A percentile compares a stretch with the other conserved stretches of the same genome.
Evolutionary conservation across 163 green algal genomes (phyloP).

Genomic region (Scenedesmus sp.): DNA sequence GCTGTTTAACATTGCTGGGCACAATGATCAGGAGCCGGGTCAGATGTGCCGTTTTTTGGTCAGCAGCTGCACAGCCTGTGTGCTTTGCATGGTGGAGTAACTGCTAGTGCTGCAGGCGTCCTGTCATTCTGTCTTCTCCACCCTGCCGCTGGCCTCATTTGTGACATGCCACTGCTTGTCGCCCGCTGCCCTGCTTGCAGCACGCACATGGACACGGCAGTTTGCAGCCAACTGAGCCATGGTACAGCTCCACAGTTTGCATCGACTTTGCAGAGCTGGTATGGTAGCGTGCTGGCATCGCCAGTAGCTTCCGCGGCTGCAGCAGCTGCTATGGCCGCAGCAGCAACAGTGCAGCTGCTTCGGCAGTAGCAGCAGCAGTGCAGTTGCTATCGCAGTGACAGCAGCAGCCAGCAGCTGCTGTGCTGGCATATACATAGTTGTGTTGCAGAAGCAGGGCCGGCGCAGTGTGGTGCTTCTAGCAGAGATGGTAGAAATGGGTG

Average conservation of each 20-base stretch:
- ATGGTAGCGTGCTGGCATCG: too few species aligned
- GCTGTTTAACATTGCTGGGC: too few species aligned
- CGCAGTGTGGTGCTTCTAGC: background rate
- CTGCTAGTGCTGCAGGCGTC: background rate
- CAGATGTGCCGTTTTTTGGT: too few species aligned
- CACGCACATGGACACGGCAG: conserved; percentile 42
- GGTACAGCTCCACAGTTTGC: background rate
- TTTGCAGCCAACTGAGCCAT: conserved; percentile 33
- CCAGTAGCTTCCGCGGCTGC: too few species aligned
- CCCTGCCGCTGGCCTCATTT: background rate
- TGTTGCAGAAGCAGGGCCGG: background rate
- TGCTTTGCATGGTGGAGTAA: too few species aligned
- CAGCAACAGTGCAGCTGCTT: background rate
- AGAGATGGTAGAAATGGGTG: too few species aligned
- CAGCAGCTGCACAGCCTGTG: too few species aligned
- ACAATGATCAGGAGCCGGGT: too few species aligned
- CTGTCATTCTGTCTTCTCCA: too few species aligned
- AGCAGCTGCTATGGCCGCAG: background rate
- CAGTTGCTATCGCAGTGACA: background rate
- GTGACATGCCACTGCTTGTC: background rate
- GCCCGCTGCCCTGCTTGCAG: background rate
- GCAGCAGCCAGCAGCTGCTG: background rate
- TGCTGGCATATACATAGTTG: background rate
- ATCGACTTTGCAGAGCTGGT: background rate
- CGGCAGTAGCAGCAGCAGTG: background rate